Base-by-base conservation (phyloP, 768 basidiomycete genomes). In the Russula abietina region DNA sequence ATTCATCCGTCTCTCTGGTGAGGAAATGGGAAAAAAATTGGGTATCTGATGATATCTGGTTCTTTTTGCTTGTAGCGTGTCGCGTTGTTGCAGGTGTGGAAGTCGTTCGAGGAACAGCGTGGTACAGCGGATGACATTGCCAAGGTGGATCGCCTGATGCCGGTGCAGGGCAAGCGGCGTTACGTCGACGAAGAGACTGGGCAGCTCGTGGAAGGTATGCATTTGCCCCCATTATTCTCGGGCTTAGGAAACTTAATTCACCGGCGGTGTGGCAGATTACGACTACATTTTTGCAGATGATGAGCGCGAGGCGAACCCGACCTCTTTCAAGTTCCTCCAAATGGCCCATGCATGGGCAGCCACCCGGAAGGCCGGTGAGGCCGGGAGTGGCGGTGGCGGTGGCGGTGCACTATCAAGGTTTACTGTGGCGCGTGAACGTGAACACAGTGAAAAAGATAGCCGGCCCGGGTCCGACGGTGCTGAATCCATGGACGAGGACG, bases 271-370 rank as follows among this genome's bases (percentile, higher is more conserved):
- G 48, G 14, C 61, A 94, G 95, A 96, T 70, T 96, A 90, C 87
- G 95, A 96, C 70, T 84, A 95, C 70, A 87, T 95, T 24, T 98
- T 98, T 73, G 87, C 93, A 30, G 96, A 98, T 78, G 96, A 98
- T 80, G 93, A 97, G 70, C 82, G 88, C 57, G 95, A 96, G 70
- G 84, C 88, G 51, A 96, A 97, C 70, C 92, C 95, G 0, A 87
- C 92, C 0, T 84, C 91, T 0, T 96, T 94, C 87, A 96, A 94
- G 70, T 94, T 98, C 80, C 78, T 98, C 71, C 89, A 95, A 72
- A 92, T 90, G 81, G 96, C 96, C 0, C 93, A 95, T 71, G 88
- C 87, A 0, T 98, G 95, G 95, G 70, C 82, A 1, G 80, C 83
- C 57, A 78, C 74, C 4, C 78, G 77, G 68, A 78, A 75, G 58